phyloP scores from a whole-genome alignment of 768 basidiomycete genomes.

The Cytidiella melzeri region DNA sequence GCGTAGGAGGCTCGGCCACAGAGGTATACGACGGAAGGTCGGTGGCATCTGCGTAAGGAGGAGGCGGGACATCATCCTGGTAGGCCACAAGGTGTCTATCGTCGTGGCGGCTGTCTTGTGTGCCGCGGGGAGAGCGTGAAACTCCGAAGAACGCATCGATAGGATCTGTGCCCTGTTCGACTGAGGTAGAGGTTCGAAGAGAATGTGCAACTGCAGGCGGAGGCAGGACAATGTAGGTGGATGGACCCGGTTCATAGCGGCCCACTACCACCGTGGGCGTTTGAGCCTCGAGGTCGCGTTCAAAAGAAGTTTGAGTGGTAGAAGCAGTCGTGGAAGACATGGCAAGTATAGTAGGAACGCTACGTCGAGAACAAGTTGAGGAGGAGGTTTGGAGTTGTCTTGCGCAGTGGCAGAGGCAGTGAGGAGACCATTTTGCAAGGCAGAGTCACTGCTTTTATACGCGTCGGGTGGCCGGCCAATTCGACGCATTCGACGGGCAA shows the following conservation, averaged over 20 bases:
- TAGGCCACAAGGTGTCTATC: slow-evolving; percentile 10
- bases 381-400: neutral
- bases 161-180: slow-evolving; percentile 7
- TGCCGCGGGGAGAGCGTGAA: slow-evolving; percentile 17
- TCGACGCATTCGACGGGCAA: neutral
- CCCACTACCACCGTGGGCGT: slow-evolving; percentile 4
- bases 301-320: slow-evolving; percentile 10
- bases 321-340: slow-evolving; percentile 11
- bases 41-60: slow-evolving; percentile 24
- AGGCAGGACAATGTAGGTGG: neutral
- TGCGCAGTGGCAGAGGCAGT: neutral
- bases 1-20: slow-evolving; percentile 34
- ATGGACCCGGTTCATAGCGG: neutral
- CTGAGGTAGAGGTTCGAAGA: slow-evolving; percentile 8
- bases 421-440: neutral
- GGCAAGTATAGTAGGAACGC: neutral
- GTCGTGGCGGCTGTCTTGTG: slow-evolving; percentile 30
- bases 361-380: neutral
- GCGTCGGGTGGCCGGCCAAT: neutral
- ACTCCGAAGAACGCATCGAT: slow-evolving; percentile 28
- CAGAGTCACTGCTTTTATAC: neutral
- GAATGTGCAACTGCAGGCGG: slow-evolving; percentile 5
- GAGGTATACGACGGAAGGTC: slow-evolving; percentile 30
- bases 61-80: slow-evolving; percentile 20
- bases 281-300: slow-evolving; percentile 15